Evolutionary conservation across 306 rosid species (phyloP), one percentile per base, ranked within the genome.

Genomic region (Castanea sativa): DNA sequence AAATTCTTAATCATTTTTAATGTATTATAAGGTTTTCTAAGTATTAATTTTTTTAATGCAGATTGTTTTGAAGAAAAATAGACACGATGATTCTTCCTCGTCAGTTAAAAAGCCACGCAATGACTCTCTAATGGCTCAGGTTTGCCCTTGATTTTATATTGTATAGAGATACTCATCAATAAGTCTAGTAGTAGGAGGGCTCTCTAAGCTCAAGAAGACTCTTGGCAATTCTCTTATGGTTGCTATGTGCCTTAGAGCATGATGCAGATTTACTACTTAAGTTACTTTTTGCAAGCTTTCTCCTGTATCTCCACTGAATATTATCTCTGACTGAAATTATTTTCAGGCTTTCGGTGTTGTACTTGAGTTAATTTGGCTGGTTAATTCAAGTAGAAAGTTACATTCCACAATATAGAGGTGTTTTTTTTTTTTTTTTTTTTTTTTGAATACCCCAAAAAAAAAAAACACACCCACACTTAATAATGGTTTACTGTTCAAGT

Each of bases 51-150:
- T 78, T 56, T 78, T 30, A 38, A 43, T 30, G 73, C 93, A 96
- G 99, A 78, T 96, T 77, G 86, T 82, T 74, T 76, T 86, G 69
- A 90, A 71, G 82, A 94, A 83, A 88, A 73, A 89, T 38, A 79
- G 73, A 76, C 88, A 77, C 60, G 86, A 81, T 59, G 96, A 89
- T 55, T 72, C 90, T 64, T 69, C 89, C 60, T 81, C 90, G 65
- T n/a, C 90, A 20, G 90, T 60, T 69, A 86, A 86, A 80, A 93
- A 90, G 80, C 96, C 98, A 19, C 87, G 65, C 32, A 84, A 76
- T 55, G 96, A 93, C 75, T 82, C 89, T 79, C 86, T 96, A 86
- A 58, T 91, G 84, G 98, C 86, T 70, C 99, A 96, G 99, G 99
- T 96, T 68, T 80, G 83, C 71, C 41, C 29, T 58, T 88, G 69